Percentiles rank a stretch among this genome's conserved stretches.
Evolutionary conservation across 306 rosid genomes (phyloP).

Genomic region (Medicago arabica): DNA sequence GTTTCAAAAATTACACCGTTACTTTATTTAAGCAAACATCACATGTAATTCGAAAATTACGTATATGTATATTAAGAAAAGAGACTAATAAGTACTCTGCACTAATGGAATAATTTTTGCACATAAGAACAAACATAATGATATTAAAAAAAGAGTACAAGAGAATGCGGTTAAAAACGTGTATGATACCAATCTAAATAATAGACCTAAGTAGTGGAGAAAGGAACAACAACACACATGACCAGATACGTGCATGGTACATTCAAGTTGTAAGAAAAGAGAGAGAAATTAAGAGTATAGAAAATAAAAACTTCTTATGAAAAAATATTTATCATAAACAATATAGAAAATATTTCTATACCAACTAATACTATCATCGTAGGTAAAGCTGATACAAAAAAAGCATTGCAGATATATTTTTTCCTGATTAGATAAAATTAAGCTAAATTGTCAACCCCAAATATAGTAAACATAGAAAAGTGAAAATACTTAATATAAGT

Average conservation of each 20-base stretch:
- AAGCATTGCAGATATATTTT: no score
- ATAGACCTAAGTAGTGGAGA: conserved; percentile 15
- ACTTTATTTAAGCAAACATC: conserved; percentile 11
- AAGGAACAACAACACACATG: background rate
- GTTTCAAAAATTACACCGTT: background rate
- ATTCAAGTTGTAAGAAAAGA: background rate
- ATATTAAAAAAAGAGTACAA: background rate
- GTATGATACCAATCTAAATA: conserved; percentile 10
- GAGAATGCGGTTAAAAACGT: conserved; percentile 19
- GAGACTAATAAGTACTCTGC: conserved; percentile 1
- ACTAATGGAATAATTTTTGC: conserved; percentile 1
- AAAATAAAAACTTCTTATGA: background rate
- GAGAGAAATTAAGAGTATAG: background rate
- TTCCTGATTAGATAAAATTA: no score
- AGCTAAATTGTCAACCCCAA: no score
- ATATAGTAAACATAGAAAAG: no score
- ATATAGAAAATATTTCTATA: background rate
- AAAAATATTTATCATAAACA: background rate
- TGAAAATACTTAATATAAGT: no score
- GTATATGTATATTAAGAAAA: conserved; percentile 2
- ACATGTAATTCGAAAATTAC: background rate
- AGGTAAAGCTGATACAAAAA: no score
- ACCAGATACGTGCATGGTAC: background rate
- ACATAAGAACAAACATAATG: conserved; percentile 9
- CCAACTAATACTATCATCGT: no score